Conservation (phyloP, 768 basidiomycete species). For the Podaxis sp. region DNA sequence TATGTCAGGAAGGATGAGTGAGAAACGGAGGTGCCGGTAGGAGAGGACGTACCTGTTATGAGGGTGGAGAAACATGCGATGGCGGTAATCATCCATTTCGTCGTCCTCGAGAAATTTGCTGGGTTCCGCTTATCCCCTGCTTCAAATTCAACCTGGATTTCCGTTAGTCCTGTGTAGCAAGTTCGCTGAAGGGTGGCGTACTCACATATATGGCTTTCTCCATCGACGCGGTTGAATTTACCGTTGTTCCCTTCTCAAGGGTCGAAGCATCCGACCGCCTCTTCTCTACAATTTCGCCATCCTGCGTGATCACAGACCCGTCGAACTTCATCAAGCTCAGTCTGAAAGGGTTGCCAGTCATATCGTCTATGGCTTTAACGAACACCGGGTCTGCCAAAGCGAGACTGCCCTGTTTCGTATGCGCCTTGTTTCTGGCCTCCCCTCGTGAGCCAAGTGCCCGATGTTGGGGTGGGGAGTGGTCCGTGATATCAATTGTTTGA, state of each 20-base stretch:
- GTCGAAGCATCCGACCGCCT: neutral
- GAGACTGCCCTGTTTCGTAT: neutral
- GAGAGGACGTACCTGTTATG: conserved; percentile 33
- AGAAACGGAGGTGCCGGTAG: neutral
- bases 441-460: neutral
- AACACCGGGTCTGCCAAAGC: neutral
- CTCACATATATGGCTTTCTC: neutral
- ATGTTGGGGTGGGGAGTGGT: neutral
- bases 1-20: neutral
- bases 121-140: conserved; percentile 16
- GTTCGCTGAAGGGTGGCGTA: neutral
- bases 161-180: neutral
- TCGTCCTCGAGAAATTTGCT: conserved; percentile 19
- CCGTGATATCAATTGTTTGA: neutral
- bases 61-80: conserved; percentile 43
- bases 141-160: conserved; percentile 14
- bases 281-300: neutral
- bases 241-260: neutral
- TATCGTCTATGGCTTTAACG: neutral
- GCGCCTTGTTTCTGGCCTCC: neutral
- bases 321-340: neutral
- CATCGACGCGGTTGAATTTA: neutral
- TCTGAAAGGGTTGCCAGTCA: neutral
- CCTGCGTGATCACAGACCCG: neutral
- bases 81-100: conserved; percentile 25